Evolutionary conservation across 768 basidiomycete species (phyloP).

Genomic region (Pholiota molesta): DNA sequence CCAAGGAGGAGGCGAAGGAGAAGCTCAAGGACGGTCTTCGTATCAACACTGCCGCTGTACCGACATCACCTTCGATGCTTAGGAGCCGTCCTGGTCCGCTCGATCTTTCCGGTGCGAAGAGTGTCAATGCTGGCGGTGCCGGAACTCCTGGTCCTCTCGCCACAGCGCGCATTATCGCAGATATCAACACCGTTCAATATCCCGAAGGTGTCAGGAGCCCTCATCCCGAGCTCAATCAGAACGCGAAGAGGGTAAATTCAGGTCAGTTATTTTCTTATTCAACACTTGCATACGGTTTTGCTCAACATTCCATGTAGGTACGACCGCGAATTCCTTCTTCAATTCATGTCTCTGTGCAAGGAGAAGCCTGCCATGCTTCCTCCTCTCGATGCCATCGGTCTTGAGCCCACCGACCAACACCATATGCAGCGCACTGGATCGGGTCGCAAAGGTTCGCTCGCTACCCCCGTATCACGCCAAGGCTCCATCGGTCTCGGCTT

Average conservation of each 20-base stretch:
- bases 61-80: constrained; percentile 37
- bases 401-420: constrained; percentile 75
- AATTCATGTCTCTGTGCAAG: constrained; percentile 94
- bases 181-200: constrained; percentile 77
- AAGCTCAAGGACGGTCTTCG: constrained; percentile 61
- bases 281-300: not conserved
- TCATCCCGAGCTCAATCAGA: constrained; percentile 79
- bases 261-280: constrained; percentile 42
- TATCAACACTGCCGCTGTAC: constrained; percentile 56
- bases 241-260: constrained; percentile 89
- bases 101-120: constrained; percentile 62
- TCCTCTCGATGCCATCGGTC: constrained; percentile 87
- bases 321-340: constrained; percentile 95
- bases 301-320: constrained; percentile 59
- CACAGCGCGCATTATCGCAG: constrained; percentile 84
- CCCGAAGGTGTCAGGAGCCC: constrained; percentile 86
- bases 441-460: constrained; percentile 42
- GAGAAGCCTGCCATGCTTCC: constrained; percentile 94
- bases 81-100: constrained; percentile 71
- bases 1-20: constrained; percentile 42
- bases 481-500: constrained; percentile 47
- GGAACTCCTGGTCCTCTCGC: constrained; percentile 56
- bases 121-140: constrained; percentile 21
- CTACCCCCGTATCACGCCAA: constrained; percentile 45
- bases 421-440: constrained; percentile 64